Evolutionary conservation across 208 protist species (phyloP), one percentile per base, ranked within the genome.

Genomic region (Acanthamoeba lenticulata): DNA sequence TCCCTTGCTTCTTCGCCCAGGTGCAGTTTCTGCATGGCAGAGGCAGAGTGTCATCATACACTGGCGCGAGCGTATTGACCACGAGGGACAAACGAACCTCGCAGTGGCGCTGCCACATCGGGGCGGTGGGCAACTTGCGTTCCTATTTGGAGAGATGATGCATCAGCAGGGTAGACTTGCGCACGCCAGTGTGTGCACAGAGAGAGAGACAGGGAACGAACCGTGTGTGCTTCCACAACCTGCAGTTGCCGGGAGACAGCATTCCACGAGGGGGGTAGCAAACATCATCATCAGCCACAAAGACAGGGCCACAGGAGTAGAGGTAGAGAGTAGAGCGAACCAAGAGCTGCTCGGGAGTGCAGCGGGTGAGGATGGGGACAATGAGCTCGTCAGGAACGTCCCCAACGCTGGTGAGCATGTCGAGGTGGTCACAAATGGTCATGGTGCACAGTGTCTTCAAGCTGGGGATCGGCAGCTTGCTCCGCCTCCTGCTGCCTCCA

Each of bases 341-440:
- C 24, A 86, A 21, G 13, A 86, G 77, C 34, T 86, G 77, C n/a
- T 86, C 77, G 11, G 77, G 77, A 1, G 77, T 40, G 44, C 77
- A 86, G 3, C 77, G 77, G 27, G 15, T 38, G 44, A 86, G 77
- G 19, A 86, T 60, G 45, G 77, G 77, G 9, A 57, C 17, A n/a
- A 86, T 34, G 44, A 86, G 77, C 15, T 86, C 77, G 13, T 86
- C 77, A 5, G 77, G 77, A 2, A 86, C 77, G 15, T 86, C 77
- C 17, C 77, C 77, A 11, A 86, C 77, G 24, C 45, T 86, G 5
- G 44, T 57, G n/a, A 86, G 77, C 77, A 86, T 13, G 44, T 86
- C 77, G 42, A 57, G 44, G 45, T 86, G 40, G 77, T 49, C 77
- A 13, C 45, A 34, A 32, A 86, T 86, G 15, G 29, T 11, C 27